Base-by-base conservation (phyloP, 2,329 filamentous ascomycete genomes). In the Trichoderma arundinaceum region DNA sequence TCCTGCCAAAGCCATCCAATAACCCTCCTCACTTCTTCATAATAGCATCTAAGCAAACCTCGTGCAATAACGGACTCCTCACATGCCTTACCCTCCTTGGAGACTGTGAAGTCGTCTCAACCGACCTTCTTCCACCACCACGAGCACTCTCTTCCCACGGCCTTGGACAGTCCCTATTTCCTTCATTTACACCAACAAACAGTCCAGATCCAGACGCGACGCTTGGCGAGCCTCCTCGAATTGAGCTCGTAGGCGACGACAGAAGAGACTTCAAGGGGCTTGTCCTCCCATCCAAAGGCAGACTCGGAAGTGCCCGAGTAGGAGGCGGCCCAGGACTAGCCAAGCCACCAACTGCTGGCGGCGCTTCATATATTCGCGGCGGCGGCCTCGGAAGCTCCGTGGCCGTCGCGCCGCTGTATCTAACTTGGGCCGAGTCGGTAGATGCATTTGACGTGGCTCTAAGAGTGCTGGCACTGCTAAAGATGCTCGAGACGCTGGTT, bases 271-370 rank as follows among this genome's bases (percentile, higher is more conserved):
- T 69, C 53, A 64, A 69, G 13, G 68, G 71, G 5, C 68, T 71
- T 1, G 59, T 52, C 1, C 67, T 66, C 1, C 67, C 66, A 15
- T 62, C 53, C 8, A 48, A 56, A 43, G 76, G 76, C 6, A 57
- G 52, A 1, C 71, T 69, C 0, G 81, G 80, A 2, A 84, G 76
- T 3, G 80, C 79, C n/a, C 77, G 74, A 5, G 68, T 80, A 0
- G 83, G 82, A 0, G 82, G 81, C 0, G 83, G 81, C 0, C 81
- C 80, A 19, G 78, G 72, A 33, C 74, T 72, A n/a, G 70, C 68
- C 28, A 76, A 67, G 39, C 65, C 44, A 46, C 67, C 63, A 52
- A 72, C 64, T n/a, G 68, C 66, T 3, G 68, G 65, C 1, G 69
- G 65, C 4, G 56, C 19, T 2, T 61, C 63, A 19, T 67, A 65